Base-by-base conservation (phyloP, 2,329 filamentous ascomycete species). In the Sarocladiaceae sp. region DNA sequence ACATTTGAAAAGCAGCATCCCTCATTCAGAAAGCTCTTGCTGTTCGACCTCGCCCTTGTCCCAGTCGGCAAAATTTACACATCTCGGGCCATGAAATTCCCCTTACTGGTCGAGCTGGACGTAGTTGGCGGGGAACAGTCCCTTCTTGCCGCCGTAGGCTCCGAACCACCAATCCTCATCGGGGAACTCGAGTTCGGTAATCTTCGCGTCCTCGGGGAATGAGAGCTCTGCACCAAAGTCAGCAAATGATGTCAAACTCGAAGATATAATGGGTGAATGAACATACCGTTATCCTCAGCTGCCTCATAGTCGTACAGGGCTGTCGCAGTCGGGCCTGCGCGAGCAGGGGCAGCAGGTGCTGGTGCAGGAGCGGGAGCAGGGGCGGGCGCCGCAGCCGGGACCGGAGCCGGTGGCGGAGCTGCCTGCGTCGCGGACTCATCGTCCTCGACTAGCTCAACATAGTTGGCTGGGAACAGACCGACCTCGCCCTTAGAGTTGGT, bases 161-260 rank as follows among this genome's bases (percentile, higher is more conserved):
- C 93, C 93, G 56, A 91, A 85, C 93, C 93, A 98, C 93, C 93
- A 98, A 61, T 98, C 93, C 53, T 97, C 91, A 57, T 97, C 93
- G 2, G 93, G 93, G 66, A 97, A 97, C 70, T 96, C 88, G 51
- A 98, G 70, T 58, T 85, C 77, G 21, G 78, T 85, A 55, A 98
- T 84, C 50, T 73, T 88, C 31, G 86, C 91, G 23, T 85, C 84
- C 58, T 98, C 93, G 3, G 88, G 88, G 70, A 98, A 98, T 61
- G 84, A 89, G 51, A 81, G 58, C 54, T 81, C 77, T 81, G 55
- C 41, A 23, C 21, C 80, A 57, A 70, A 54, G 57, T 57, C 48
- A 58, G 55, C 48, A 45, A n/a, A n/a, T n/a, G n/a, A n/a, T 31
- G n/a, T 29, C 16, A 23, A 16, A 27, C 18, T 3, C 11, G 26